Conservation (phyloP, 345 rosid genomes). For the Moricandia moricandioides region DNA sequence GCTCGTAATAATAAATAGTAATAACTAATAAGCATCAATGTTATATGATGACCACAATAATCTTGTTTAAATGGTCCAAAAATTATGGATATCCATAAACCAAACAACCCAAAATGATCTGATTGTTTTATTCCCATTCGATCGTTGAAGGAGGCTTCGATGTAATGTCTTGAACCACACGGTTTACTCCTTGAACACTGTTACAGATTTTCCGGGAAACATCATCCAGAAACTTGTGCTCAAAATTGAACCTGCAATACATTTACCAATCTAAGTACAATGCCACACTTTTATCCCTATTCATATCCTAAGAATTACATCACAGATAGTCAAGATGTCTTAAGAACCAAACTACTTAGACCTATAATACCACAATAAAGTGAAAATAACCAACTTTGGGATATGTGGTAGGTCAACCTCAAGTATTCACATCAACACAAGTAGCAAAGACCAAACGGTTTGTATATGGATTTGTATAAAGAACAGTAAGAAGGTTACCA, state of each 20-base stretch:
- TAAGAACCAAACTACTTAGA: neutral
- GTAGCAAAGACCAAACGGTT: neutral
- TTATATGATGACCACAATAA: conserved; percentile 9
- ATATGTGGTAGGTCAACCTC: neutral
- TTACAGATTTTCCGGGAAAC: conserved; percentile 90
- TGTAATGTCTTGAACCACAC: conserved; percentile 95
- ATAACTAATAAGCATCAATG: neutral
- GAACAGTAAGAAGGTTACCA: conserved; percentile 52
- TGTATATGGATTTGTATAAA: neutral
- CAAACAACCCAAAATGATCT: neutral
- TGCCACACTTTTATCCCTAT: too few species aligned
- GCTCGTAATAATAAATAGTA: neutral
- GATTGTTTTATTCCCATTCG: conserved; percentile 74
- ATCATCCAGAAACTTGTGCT: conserved; percentile 83
- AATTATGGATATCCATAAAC: conserved; percentile 20
- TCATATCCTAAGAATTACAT: too few species aligned
- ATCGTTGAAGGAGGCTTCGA: conserved; percentile 98
- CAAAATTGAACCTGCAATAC: conserved; percentile 78
- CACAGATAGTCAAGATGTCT: too few species aligned
- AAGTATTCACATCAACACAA: neutral
- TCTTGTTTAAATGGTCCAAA: conserved; percentile 28
- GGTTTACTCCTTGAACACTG: conserved; percentile 89
- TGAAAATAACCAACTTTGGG: neutral
- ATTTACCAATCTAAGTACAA: neutral
- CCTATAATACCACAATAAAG: neutral